Percentiles rank a stretch among this genome's conserved stretches.
Evolutionary conservation across 495 filamentous ascomycete genomes (phyloP).

Genomic region (Penicillium parvum): DNA sequence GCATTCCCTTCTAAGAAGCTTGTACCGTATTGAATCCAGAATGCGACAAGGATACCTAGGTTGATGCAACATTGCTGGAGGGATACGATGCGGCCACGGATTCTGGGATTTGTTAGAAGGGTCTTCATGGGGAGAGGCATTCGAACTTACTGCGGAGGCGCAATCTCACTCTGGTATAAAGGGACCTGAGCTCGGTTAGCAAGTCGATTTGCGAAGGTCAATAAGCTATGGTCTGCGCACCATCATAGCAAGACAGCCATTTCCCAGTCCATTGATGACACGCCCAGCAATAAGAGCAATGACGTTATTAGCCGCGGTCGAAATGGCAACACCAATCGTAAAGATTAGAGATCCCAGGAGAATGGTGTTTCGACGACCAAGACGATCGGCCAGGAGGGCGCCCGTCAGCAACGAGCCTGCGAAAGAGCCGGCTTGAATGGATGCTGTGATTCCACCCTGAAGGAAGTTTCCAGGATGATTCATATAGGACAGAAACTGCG

Average conservation of each 20-base stretch:
- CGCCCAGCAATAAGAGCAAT: slow-evolving; percentile 16
- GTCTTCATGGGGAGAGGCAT: too few relatives aligned
- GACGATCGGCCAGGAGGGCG: slow-evolving; percentile 14
- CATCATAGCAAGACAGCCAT: slow-evolving; percentile 26
- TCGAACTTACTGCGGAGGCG: slow-evolving; percentile 15
- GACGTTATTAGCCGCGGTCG: slow-evolving; percentile 16
- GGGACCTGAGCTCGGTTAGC: slow-evolving; percentile 13
- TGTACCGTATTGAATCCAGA: slow-evolving; percentile 24
- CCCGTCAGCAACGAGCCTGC: slow-evolving; percentile 21
- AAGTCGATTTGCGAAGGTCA: too few relatives aligned
- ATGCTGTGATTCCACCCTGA: slow-evolving; percentile 23
- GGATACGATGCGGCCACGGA: slow-evolving; percentile 15
- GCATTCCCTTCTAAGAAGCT: slow-evolving; percentile 10
- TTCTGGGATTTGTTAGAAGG: slow-evolving; percentile 2
- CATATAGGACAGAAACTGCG: slow-evolving; percentile 23
- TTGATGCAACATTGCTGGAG: slow-evolving; percentile 18
- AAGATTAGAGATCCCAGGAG: slow-evolving; percentile 16
- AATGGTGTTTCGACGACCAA: slow-evolving; percentile 20
- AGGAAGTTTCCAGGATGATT: slow-evolving; percentile 18
- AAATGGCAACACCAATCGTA: slow-evolving; percentile 19
- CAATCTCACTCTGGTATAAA: slow-evolving; percentile 23
- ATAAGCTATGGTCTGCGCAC: not conserved
- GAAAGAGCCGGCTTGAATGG: slow-evolving; percentile 18
- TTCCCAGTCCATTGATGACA: slow-evolving; percentile 22
- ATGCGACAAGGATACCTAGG: slow-evolving; percentile 16